A percentile compares a stretch with the other conserved stretches of the same genome.
Evolutionary conservation across 192 early-diverging fungal species (phyloP).

Genomic region (Coemansia sp.): DNA sequence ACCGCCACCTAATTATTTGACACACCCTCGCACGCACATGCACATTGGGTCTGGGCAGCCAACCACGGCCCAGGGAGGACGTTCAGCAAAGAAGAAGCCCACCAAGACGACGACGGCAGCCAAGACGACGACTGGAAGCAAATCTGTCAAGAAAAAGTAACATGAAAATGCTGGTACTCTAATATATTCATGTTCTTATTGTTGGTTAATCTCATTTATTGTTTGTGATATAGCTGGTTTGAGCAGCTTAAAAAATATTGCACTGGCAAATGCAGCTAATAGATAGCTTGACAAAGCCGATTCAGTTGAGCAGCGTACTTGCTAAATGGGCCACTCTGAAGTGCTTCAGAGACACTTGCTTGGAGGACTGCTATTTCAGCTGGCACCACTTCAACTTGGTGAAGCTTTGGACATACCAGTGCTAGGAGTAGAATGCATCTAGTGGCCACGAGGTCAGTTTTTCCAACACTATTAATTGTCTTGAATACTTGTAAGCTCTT

Average conservation of each 20-base stretch:
- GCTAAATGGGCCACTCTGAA: neutral
- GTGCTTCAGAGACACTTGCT: neutral
- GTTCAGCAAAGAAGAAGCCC: constrained; percentile 36
- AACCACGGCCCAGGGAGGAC: constrained; percentile 6
- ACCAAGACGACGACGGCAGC: constrained; percentile 27
- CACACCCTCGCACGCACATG: constrained; percentile 49
- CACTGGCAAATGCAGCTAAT: neutral
- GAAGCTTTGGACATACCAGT: neutral
- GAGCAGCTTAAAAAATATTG: neutral
- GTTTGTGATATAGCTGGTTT: neutral
- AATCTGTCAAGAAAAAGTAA: constrained; percentile 25
- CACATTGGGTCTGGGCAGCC: constrained; percentile 44
- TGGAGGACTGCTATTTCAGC: neutral
- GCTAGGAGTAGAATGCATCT: neutral
- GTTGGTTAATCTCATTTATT: neutral
- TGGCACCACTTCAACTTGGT: neutral
- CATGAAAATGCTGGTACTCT: neutral
- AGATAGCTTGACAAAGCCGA: neutral
- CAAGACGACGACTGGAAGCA: constrained; percentile 15
- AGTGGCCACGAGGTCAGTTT: neutral
- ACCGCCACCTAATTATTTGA: constrained; percentile 47
- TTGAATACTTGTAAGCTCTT: neutral
- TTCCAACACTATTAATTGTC: neutral
- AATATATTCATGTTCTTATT: neutral
- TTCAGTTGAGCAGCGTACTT: neutral